Evolutionary conservation across 1,139 yeast genomes (phyloP).

Genomic region (Geotrichum australiense): DNA sequence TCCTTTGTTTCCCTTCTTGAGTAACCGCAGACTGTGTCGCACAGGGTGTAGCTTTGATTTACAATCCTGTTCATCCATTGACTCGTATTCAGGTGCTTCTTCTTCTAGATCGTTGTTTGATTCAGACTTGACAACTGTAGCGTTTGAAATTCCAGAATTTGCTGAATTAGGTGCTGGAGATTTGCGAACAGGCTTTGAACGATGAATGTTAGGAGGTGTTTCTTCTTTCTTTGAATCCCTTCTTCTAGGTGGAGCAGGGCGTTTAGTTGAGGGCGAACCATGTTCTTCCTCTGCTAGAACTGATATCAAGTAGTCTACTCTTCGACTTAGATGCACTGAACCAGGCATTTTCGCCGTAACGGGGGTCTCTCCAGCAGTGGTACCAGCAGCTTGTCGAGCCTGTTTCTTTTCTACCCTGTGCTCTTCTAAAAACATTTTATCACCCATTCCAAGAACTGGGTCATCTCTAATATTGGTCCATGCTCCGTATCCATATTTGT

Average conservation of each 20-base stretch:
- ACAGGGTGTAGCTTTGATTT: slow-evolving; percentile 64
- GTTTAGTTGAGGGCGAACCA: slow-evolving; percentile 27
- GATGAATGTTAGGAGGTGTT: slow-evolving; percentile 6
- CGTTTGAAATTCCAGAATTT: slow-evolving; percentile 8
- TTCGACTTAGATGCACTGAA: slow-evolving; percentile 86
- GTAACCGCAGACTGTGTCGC: slow-evolving; percentile 60
- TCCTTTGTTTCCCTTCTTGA: slow-evolving; percentile 76
- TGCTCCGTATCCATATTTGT: slow-evolving; percentile 91
- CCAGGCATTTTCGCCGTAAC: slow-evolving; percentile 69
- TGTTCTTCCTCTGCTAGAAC: slow-evolving; percentile 53
- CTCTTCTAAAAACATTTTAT: slow-evolving; percentile 62
- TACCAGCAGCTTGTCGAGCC: slow-evolving; percentile 35
- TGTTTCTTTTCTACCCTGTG: slow-evolving; percentile 37
- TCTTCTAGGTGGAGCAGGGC: slow-evolving; percentile 5
- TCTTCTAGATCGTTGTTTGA: slow-evolving; percentile 29
- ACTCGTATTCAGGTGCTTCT: slow-evolving; percentile 57
- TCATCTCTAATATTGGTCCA: slow-evolving; percentile 95
- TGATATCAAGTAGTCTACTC: slow-evolving; percentile 78
- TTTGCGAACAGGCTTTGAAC: slow-evolving; percentile 2
- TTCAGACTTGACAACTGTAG: slow-evolving; percentile 1
- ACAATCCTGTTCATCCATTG: slow-evolving; percentile 75
- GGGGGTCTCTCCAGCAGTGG: slow-evolving; percentile 11
- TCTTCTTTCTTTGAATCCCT: slow-evolving; percentile 9
- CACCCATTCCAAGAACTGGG: slow-evolving; percentile 80
- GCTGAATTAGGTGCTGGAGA: slow-evolving; percentile 12